These are phyloP conservation scores for Lachnellula willkommii DNA, from an alignment of 2,329 filamentous ascomycete genomes.

Conservation along the genomic window DNA sequence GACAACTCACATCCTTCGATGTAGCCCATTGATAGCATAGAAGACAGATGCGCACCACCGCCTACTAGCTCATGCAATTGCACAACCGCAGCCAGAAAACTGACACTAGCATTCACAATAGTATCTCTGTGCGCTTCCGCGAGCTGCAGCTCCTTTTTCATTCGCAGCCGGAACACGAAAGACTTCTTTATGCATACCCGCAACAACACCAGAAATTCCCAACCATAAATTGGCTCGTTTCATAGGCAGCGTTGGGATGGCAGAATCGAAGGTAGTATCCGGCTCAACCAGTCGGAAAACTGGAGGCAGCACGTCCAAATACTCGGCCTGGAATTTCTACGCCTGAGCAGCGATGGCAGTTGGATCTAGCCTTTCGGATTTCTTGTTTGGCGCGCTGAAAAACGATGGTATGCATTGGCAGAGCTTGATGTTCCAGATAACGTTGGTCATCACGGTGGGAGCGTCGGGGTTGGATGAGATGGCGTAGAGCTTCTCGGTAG, in stretches of 20 bases:
- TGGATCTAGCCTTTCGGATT: not conserved
- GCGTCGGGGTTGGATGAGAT: not conserved
- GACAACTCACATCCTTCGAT: not conserved
- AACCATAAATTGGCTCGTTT: too few relatives aligned
- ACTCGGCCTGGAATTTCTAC: not conserved
- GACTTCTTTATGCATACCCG: too few relatives aligned
- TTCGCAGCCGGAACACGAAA: too few relatives aligned
- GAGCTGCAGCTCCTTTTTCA: too few relatives aligned
- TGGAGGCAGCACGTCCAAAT: not conserved
- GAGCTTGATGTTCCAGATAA: too few relatives aligned
- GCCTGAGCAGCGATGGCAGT: not conserved
- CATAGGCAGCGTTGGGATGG: not conserved
- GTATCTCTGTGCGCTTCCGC: too few relatives aligned
- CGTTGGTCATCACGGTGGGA: not conserved
- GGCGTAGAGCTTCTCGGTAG: not conserved
- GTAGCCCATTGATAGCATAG: not conserved
- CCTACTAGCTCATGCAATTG: not conserved
- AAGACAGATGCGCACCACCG: not conserved
- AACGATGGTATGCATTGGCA: not conserved
- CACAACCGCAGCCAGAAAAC: not conserved
- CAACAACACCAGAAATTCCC: too few relatives aligned
- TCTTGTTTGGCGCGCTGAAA: not conserved
- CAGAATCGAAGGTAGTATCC: not conserved
- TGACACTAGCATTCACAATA: not conserved
- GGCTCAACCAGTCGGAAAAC: not conserved